These are phyloP conservation scores for Neurospora tetrasperma DNA, from an alignment of 495 filamentous ascomycete species.

Conservation along the genomic window DNA sequence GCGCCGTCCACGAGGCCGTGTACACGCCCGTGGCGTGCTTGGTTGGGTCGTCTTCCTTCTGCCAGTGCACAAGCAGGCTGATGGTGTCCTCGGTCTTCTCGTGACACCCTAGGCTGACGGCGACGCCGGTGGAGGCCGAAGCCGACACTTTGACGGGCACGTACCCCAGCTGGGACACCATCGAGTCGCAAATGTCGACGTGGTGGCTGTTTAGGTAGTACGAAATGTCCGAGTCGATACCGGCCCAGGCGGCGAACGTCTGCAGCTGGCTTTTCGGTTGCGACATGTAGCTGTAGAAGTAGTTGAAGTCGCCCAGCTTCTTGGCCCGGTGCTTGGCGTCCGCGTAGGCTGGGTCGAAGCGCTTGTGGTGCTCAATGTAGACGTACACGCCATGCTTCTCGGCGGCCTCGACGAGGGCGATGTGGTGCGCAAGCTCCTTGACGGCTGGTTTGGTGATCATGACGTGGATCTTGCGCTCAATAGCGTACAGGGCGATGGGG, in stretches of 20 bases:
- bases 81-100: constrained; percentile 86
- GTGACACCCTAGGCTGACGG: constrained; percentile 66
- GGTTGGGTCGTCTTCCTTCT: constrained; percentile 51
- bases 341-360: constrained; percentile 84
- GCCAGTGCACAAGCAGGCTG: constrained; percentile 80
- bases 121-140: constrained; percentile 57
- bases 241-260: constrained; percentile 95
- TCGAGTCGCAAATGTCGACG: constrained; percentile 79
- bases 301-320: constrained; percentile 83
- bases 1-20: constrained; percentile 90
- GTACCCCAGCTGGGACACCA: constrained; percentile 64
- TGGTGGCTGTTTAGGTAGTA: constrained; percentile 96
- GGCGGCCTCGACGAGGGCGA: constrained; percentile 58
- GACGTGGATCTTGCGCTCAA: constrained; percentile 76
- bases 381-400: constrained; percentile 75
- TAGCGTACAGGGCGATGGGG: constrained; percentile 89
- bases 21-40: constrained; percentile 83
- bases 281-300: constrained; percentile 95
- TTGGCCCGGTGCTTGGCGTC: constrained; percentile 70
- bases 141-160: constrained; percentile 70
- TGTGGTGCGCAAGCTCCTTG: constrained; percentile 70
- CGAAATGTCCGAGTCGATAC: constrained; percentile 79
- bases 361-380: constrained; percentile 94
- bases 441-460: constrained; percentile 94
- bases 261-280: constrained; percentile 89